phyloP scores from a whole-genome alignment of 169 alveolate genomes.

The Cytauxzoon felis region DNA sequence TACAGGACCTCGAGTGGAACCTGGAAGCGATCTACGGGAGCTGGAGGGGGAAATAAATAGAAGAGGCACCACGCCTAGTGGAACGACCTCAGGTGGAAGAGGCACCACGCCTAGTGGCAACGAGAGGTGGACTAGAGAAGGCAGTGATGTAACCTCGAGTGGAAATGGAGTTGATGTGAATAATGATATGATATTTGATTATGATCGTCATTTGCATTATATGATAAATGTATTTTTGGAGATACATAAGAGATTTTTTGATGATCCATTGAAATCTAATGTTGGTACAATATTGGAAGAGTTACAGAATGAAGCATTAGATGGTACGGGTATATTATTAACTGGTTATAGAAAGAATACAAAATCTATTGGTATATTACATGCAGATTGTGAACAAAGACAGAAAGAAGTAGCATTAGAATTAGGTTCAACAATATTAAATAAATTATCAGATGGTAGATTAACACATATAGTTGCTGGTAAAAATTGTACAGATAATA shows the following conservation, averaged over 20 bases:
- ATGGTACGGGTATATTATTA: constrained; percentile 79
- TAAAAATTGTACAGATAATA: constrained; percentile 84
- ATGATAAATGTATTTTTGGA: constrained; percentile 80
- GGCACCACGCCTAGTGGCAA: no score
- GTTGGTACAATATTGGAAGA: constrained; percentile 80
- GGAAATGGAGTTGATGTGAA: constrained; percentile 41
- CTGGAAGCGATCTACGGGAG: no score
- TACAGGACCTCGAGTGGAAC: no score
- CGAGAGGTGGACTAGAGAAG: no score
- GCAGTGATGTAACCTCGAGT: no score
- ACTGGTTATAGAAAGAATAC: constrained; percentile 86
- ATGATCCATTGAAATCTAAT: constrained; percentile 77
- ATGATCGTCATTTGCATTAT: constrained; percentile 83
- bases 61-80: no score
- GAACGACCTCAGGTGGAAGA: no score
- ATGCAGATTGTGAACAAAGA: constrained; percentile 84
- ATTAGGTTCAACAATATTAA: constrained; percentile 80
- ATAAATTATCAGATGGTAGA: constrained; percentile 72
- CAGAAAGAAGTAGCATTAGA: constrained; percentile 83
- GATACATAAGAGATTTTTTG: constrained; percentile 79
- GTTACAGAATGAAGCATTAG: constrained; percentile 72
- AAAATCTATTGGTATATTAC: constrained; percentile 72
- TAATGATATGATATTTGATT: constrained; percentile 68
- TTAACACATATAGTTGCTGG: constrained; percentile 88
- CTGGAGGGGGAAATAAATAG: no score